A percentile compares a stretch with the other conserved stretches of the same genome.
phyloP scores from a whole-genome alignment of 2,329 filamentous ascomycete species.

The Paecilomyces fulvus region DNA sequence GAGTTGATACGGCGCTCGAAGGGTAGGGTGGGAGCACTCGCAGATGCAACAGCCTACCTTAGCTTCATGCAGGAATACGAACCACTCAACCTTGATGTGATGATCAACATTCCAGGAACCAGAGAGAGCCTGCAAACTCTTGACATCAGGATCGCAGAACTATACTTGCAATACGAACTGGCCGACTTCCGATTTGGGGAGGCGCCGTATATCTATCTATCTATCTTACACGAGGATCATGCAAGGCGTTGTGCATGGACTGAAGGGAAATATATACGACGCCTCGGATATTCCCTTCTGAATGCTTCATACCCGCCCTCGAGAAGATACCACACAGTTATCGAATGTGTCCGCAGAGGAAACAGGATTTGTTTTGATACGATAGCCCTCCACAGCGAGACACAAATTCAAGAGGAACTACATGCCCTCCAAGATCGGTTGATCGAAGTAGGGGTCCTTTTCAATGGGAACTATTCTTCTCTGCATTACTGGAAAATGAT shows the following conservation, averaged over 20 bases:
- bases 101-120: neutral
- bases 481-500: constrained; percentile 26
- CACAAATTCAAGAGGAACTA: constrained; percentile 11
- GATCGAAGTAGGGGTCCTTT: constrained; percentile 8
- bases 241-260: constrained; percentile 51
- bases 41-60: constrained; percentile 14
- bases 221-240: constrained; percentile 52
- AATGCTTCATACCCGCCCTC: constrained; percentile 25
- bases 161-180: constrained; percentile 37
- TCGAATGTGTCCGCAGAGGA: constrained; percentile 31
- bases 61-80: constrained; percentile 30
- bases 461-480: constrained; percentile 5
- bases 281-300: constrained; percentile 48
- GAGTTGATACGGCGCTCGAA: constrained; percentile 26
- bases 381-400: constrained; percentile 15
- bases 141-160: constrained; percentile 45
- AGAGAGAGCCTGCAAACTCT: constrained; percentile 16
- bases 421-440: constrained; percentile 15
- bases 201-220: constrained; percentile 51
- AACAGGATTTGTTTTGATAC: constrained; percentile 22
- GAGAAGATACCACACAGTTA: constrained; percentile 13
- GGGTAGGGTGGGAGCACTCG: constrained; percentile 7
- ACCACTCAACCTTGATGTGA: constrained; percentile 6
- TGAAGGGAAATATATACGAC: constrained; percentile 42
- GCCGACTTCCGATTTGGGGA: constrained; percentile 13